These are phyloP conservation scores for Escallonia herrerae DNA, from an alignment of 129 eudicot species.

Conservation along the genomic window DNA sequence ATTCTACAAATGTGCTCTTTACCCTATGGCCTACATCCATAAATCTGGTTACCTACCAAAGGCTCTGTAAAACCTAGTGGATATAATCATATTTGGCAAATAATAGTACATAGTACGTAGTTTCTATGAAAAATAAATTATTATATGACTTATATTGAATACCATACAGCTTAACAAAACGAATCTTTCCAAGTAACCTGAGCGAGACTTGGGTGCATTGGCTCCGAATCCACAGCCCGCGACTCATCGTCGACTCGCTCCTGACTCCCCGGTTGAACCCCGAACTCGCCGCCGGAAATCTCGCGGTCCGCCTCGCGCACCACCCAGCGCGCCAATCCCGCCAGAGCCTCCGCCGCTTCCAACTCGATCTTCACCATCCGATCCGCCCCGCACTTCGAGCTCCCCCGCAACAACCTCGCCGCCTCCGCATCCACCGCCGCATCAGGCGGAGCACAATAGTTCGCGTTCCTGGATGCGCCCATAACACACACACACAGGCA, in stretches of 20 bases:
- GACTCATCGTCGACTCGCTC: too few species aligned
- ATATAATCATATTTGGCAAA: too few species aligned
- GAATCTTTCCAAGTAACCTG: not conserved
- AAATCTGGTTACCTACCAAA: too few species aligned
- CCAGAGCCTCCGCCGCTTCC: constrained; percentile 75
- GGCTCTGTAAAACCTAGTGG: too few species aligned
- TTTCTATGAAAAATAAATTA: too few species aligned
- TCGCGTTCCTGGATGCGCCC: not conserved
- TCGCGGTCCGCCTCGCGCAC: too few species aligned
- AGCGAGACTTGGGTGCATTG: constrained; percentile 1
- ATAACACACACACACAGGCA: not conserved
- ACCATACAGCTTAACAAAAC: too few species aligned
- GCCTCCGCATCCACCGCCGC: not conserved
- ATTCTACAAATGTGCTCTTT: too few species aligned
- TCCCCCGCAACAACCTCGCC: not conserved
- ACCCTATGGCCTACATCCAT: too few species aligned
- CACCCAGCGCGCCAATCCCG: constrained; percentile 39
- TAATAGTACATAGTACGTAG: too few species aligned
- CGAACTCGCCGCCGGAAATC: constrained; percentile 12
- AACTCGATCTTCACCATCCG: constrained; percentile 41
- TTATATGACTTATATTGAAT: too few species aligned
- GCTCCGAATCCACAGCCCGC: not conserved
- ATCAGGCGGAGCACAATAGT: not conserved
- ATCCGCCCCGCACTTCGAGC: constrained; percentile 4
- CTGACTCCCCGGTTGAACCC: constrained; percentile 2